Conservation (phyloP, 805 yeast species). For the Phaffomyces thermotolerans region DNA sequence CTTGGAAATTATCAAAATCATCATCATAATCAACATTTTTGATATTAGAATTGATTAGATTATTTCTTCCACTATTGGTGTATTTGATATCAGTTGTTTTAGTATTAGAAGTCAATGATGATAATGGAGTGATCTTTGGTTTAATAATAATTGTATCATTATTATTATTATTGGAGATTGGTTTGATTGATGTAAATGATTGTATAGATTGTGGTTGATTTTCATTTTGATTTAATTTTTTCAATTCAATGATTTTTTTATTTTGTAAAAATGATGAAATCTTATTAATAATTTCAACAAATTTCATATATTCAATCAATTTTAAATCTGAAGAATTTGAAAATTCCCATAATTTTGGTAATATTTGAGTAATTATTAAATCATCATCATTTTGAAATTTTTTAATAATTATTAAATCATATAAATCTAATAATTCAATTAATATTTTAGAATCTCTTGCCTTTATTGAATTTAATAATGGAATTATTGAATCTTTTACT, state of each 20-base stretch:
- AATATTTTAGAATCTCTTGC: slow-evolving; percentile 67
- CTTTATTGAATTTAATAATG: slow-evolving; percentile 66
- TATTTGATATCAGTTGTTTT: background rate
- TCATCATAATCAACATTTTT: slow-evolving; percentile 12
- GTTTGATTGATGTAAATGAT: slow-evolving; percentile 3
- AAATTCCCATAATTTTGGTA: slow-evolving; percentile 47
- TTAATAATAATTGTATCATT: slow-evolving; percentile 1
- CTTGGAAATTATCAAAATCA: slow-evolving; percentile 13
- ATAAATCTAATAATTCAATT: slow-evolving; percentile 38
- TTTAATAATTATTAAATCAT: slow-evolving; percentile 28
- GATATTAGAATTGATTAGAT: background rate
- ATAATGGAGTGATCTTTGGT: slow-evolving; percentile 16
- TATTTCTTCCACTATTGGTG: slow-evolving; percentile 3
- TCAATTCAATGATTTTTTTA: slow-evolving; percentile 21
- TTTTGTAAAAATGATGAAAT: slow-evolving; percentile 39
- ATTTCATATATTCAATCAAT: slow-evolving; percentile 33
- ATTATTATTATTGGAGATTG: background rate
- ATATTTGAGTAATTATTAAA: slow-evolving; percentile 41
- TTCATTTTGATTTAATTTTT: slow-evolving; percentile 11
- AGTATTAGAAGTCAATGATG: slow-evolving; percentile 11
- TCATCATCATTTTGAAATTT: slow-evolving; percentile 29
- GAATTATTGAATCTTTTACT: slow-evolving; percentile 73
- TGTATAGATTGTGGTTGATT: slow-evolving; percentile 1
- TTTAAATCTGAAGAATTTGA: slow-evolving; percentile 40
- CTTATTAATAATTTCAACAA: slow-evolving; percentile 32